Evolutionary conservation across 2,329 filamentous ascomycete genomes (phyloP).

Genomic region (Curvularia verruculosa): DNA sequence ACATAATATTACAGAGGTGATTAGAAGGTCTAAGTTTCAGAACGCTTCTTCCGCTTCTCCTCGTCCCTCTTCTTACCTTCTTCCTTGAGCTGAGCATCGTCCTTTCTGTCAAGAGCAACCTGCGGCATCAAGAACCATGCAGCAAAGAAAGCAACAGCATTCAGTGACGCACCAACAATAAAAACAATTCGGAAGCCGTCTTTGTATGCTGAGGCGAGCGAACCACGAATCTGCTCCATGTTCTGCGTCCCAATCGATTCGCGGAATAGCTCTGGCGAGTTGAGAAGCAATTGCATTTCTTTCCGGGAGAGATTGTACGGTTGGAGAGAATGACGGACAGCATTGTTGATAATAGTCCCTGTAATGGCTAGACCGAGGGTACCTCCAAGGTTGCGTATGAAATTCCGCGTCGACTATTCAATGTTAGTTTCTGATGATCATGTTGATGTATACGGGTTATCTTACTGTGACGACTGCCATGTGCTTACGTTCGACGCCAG

Average conservation of each 20-base stretch:
- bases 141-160: conserved; percentile 24
- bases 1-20: neutral
- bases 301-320: conserved; percentile 16
- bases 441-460: neutral
- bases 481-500: conserved; percentile 57
- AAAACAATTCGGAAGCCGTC: conserved; percentile 28
- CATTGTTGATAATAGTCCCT: conserved; percentile 40
- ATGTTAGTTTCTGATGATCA: neutral
- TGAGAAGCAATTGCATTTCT: conserved; percentile 22
- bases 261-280: conserved; percentile 21
- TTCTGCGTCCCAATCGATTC: conserved; percentile 12
- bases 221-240: conserved; percentile 11
- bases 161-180: conserved; percentile 24
- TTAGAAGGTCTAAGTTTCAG: neutral
- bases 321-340: conserved; percentile 13
- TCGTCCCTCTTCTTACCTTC: conserved; percentile 22
- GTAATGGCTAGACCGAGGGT: conserved; percentile 63
- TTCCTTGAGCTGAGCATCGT: conserved; percentile 28
- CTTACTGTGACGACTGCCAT: conserved; percentile 63
- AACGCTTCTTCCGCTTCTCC: conserved; percentile 11
- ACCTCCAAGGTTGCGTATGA: conserved; percentile 66
- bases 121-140: conserved; percentile 29
- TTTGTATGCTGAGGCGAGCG: conserved; percentile 20
- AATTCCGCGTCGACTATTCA: conserved; percentile 61
- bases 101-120: conserved; percentile 21